These are phyloP conservation scores for Pleurotus tuoliensis DNA, from an alignment of 768 basidiomycete species.

Conservation along the genomic window DNA sequence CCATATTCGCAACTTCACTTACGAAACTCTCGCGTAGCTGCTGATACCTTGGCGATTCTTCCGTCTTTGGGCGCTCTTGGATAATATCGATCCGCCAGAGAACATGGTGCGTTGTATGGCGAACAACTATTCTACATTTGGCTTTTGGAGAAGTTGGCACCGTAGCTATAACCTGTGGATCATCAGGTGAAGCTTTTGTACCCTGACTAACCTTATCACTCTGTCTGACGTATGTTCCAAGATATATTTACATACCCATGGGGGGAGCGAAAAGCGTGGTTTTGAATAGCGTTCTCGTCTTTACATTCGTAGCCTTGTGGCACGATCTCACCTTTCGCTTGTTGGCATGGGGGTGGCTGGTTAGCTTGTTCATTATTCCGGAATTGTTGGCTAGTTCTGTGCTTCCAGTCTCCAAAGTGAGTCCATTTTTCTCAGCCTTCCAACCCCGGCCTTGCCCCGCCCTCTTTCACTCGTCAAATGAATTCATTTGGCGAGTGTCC, in stretches of 20 bases:
- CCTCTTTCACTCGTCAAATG: slow-evolving; percentile 3
- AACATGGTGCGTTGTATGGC: slow-evolving; percentile 99
- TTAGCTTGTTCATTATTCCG: slow-evolving; percentile 85
- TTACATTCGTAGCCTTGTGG: slow-evolving; percentile 97
- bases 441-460: not conserved
- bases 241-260: slow-evolving; percentile 93
- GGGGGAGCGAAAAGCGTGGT: slow-evolving; percentile 60
- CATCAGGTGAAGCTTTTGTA: slow-evolving; percentile 51
- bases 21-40: slow-evolving; percentile 46
- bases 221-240: slow-evolving; percentile 22
- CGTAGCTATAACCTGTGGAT: slow-evolving; percentile 96
- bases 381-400: slow-evolving; percentile 64
- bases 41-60: slow-evolving; percentile 96
- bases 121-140: slow-evolving; percentile 90
- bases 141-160: slow-evolving; percentile 98
- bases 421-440: slow-evolving; percentile 15
- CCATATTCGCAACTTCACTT: not conserved
- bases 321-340: slow-evolving; percentile 88
- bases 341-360: slow-evolving; percentile 95
- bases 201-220: not conserved
- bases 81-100: slow-evolving; percentile 91
- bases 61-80: slow-evolving; percentile 85
- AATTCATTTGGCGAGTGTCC: slow-evolving; percentile 3
- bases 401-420: slow-evolving; percentile 63
- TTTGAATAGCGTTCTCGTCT: slow-evolving; percentile 72